Percentiles rank a stretch among this genome's conserved stretches.
phyloP scores from a whole-genome alignment of 352 stramenopile species.

The Elongisporangium prolatum region DNA sequence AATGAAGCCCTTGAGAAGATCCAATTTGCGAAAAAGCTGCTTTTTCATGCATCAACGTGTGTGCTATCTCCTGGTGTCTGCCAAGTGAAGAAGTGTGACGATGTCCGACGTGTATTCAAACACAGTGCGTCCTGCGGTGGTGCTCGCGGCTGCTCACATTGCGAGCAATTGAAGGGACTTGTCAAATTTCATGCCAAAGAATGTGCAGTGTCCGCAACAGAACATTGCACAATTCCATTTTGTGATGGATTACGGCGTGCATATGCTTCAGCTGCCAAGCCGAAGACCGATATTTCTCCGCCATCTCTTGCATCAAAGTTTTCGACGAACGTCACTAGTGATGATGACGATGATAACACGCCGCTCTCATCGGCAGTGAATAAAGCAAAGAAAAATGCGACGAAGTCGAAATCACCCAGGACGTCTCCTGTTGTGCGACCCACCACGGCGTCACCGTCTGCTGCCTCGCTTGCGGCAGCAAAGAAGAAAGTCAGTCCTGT shows the following conservation, averaged over 20 bases:
- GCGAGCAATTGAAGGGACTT: conserved; percentile 75
- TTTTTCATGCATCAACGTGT: conserved; percentile 75
- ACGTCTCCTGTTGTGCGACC: conserved; percentile 15
- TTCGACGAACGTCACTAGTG: conserved; percentile 18
- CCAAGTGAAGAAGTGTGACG: conserved; percentile 84
- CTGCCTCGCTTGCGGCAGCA: conserved; percentile 1
- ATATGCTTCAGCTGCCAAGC: conserved; percentile 35
- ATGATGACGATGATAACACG: conserved; percentile 74
- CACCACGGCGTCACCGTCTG: conserved; percentile 1
- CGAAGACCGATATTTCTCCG: conserved; percentile 27
- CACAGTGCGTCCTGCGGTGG: conserved; percentile 75
- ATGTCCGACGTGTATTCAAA: conserved; percentile 83
- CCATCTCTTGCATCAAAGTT: conserved; percentile 4
- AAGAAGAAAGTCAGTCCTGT: conserved; percentile 23
- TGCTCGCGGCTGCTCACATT: conserved; percentile 66
- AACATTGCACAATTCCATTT: conserved; percentile 82
- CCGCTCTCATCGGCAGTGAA: conserved; percentile 59
- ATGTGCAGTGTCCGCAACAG: conserved; percentile 45
- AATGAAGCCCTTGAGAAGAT: conserved; percentile 80
- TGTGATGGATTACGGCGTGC: conserved; percentile 65
- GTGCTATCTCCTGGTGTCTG: conserved; percentile 50
- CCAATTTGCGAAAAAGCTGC: conserved; percentile 75
- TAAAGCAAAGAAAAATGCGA: conserved; percentile 54
- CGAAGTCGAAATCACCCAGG: conserved; percentile 64
- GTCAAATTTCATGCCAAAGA: conserved; percentile 85